Base-by-base conservation (phyloP, 306 rosid species). In the Ceratonia siliqua region DNA sequence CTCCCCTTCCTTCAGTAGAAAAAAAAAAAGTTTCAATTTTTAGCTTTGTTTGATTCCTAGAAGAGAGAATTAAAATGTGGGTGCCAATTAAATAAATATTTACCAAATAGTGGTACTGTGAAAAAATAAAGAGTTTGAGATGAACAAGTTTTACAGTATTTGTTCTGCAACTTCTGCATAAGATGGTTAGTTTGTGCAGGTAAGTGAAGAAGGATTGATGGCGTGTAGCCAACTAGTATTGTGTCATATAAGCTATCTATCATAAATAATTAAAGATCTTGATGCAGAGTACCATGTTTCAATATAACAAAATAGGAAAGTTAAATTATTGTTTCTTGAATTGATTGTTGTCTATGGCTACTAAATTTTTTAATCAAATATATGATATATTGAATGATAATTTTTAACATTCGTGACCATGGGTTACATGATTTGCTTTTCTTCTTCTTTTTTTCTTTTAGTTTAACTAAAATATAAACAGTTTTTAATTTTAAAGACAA, bases 11-110 rank as follows among this genome's bases (percentile, higher is more conserved):
- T 32, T 22, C 10, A n/a, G n/a, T n/a, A n/a, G n/a, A n/a, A n/a
- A n/a, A n/a, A n/a, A n/a, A n/a, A n/a, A n/a, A 28, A 4, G 2
- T 4, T 28, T 28, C 32, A 4, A 36, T 46, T 52, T 35, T 32
- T 42, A 45, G 46, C 68, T 74, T 61, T 35, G 35, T 41, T 64
- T 69, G 69, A 53, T 59, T 13, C 3, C 35, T 54, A 64, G 27
- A 70, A 53, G 1, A 62, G 13, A 36, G 5, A 42, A 25, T 10
- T 41, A 1, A 39, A 24, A 62, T 61, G 73, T 52, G 56, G 52
- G 70, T 53, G 77, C 5, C 5, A n/a, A n/a, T n/a, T n/a, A 14
- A 52, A 50, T 36, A 54, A 53, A 54, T 42, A 36, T 67, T 30
- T 64, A 25, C 61, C 70, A 21, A 32, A 46, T 6, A 4, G 2